Evolutionary conservation across 768 basidiomycete genomes (phyloP).

Genomic region (Sarcodon aspratus): DNA sequence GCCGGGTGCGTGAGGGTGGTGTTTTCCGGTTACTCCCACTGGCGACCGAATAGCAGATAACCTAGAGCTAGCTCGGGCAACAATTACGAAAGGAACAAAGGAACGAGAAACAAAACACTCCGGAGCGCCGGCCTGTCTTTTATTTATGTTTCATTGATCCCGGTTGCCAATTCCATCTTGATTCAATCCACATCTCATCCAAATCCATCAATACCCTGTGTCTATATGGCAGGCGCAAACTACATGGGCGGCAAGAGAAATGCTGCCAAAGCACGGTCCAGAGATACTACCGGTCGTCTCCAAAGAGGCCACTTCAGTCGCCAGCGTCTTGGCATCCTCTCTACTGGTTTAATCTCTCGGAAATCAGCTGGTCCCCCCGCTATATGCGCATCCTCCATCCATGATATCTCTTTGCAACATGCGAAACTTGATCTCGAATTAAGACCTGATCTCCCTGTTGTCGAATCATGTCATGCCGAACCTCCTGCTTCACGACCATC

Average conservation of each 20-base stretch:
- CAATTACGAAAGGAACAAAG: no score
- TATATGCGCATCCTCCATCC: neutral
- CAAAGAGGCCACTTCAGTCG: conserved; percentile 54
- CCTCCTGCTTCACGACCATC: neutral
- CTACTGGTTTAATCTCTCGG: conserved; percentile 12
- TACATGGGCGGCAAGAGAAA: conserved; percentile 72
- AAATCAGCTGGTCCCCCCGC: neutral
- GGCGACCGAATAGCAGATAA: no score
- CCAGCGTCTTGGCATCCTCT: conserved; percentile 42
- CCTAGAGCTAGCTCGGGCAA: no score
- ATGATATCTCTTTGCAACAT: conserved; percentile 15
- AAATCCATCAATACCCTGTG: neutral
- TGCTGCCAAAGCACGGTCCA: conserved; percentile 42
- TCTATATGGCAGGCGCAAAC: conserved; percentile 52
- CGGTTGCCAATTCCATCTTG: no score
- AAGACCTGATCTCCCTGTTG: neutral
- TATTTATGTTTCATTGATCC: no score
- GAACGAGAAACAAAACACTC: no score
- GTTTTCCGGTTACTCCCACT: no score
- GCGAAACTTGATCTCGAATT: conserved; percentile 4
- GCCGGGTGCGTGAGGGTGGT: no score
- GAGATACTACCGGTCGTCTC: conserved; percentile 39
- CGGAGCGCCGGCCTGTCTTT: no score
- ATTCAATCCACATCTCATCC: no score
- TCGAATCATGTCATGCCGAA: neutral